Evolutionary conservation across 83 land plant genomes (phyloP).

Genomic region (Thuja plicata): DNA sequence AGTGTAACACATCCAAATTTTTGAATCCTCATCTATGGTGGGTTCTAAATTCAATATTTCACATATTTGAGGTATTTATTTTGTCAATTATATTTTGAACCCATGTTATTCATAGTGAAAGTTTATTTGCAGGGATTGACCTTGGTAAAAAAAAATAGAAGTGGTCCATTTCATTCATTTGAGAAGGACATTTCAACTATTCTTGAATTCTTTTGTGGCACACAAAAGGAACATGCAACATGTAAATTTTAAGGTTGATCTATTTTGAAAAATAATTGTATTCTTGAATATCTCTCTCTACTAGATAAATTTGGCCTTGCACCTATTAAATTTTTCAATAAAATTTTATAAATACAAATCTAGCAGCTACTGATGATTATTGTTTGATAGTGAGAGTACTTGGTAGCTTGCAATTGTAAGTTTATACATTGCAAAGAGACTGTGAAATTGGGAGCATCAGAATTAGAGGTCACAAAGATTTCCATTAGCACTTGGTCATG

Average conservation of each 20-base stretch:
- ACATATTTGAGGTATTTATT: too few relatives aligned
- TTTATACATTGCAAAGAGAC: constrained; percentile 10
- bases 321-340: background rate
- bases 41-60: too few relatives aligned
- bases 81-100: too few relatives aligned
- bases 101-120: too few relatives aligned
- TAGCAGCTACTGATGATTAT: constrained; percentile 32
- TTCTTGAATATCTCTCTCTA: background rate
- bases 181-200: constrained; percentile 73
- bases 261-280: background rate
- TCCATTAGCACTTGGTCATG: constrained; percentile 98
- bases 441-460: constrained; percentile 74
- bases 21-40: background rate
- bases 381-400: too few relatives aligned
- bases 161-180: constrained; percentile 75
- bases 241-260: constrained; percentile 46
- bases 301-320: background rate
- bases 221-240: constrained; percentile 87
- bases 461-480: constrained; percentile 68
- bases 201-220: constrained; percentile 74
- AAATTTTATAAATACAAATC: background rate
- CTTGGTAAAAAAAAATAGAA: background rate
- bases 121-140: too few relatives aligned
- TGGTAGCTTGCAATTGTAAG: too few relatives aligned
- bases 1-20: background rate